A percentile compares a stretch with the other conserved stretches of the same genome.
Conservation (phyloP, 257 asterid species). For the Primulina eburnea region DNA sequence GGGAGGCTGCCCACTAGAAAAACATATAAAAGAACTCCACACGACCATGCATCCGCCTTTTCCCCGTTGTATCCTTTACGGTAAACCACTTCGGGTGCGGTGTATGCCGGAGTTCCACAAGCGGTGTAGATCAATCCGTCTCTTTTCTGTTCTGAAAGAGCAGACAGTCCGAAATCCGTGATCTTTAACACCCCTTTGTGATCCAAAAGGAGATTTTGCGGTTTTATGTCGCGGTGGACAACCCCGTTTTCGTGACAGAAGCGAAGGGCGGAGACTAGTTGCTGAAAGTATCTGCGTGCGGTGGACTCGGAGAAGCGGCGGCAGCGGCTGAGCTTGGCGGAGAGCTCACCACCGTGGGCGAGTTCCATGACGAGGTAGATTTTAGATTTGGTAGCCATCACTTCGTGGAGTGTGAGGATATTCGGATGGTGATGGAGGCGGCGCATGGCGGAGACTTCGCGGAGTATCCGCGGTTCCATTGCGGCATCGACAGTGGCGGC, state of each 20-base stretch:
- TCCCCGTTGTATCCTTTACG: constrained; percentile 77
- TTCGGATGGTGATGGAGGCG: constrained; percentile 74
- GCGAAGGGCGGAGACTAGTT: constrained; percentile 64
- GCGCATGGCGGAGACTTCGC: constrained; percentile 89
- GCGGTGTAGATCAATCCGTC: constrained; percentile 69
- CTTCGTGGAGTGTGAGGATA: constrained; percentile 77
- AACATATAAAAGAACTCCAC: constrained; percentile 65
- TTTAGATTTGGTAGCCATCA: constrained; percentile 71
- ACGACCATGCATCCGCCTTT: constrained; percentile 95
- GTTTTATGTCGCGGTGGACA: constrained; percentile 89
- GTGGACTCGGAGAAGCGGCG: constrained; percentile 61
- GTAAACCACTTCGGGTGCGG: constrained; percentile 80
- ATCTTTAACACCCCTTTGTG: constrained; percentile 51
- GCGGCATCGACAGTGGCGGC: constrained; percentile 43
- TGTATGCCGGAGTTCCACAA: constrained; percentile 90
- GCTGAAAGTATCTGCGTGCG: constrained; percentile 58
- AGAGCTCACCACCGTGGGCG: constrained; percentile 86
- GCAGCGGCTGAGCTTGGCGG: constrained; percentile 47
- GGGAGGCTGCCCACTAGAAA: constrained; percentile 69
- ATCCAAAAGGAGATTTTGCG: constrained; percentile 81
- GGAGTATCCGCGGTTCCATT: constrained; percentile 65
- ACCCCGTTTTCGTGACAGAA: constrained; percentile 82
- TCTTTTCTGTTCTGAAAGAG: constrained; percentile 60
- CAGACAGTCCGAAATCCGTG: constrained; percentile 89
- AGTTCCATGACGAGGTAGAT: constrained; percentile 87